Percentiles rank a stretch among this genome's conserved stretches.
Conservation (phyloP, 208 protist species). For the Leishmania tropica region DNA sequence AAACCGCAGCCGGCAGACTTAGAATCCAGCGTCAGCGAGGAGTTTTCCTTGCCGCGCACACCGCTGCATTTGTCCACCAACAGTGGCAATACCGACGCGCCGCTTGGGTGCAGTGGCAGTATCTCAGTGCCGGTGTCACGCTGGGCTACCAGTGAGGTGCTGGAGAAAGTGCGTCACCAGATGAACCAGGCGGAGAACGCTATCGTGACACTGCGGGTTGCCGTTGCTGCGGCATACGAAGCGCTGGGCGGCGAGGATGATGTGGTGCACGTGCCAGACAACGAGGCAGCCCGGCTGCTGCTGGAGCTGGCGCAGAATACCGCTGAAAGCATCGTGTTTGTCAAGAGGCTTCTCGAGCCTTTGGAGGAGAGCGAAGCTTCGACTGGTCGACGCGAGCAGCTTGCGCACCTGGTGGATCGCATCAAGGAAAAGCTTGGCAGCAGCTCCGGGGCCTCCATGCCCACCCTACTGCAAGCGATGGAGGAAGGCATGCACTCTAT, state of each 20-base stretch:
- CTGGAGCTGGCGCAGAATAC: slow-evolving; percentile 24
- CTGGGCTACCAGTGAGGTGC: slow-evolving; percentile 4
- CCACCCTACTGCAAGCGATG: neutral
- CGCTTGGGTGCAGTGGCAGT: neutral
- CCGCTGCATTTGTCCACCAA: neutral
- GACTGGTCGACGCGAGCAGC: slow-evolving; percentile 9
- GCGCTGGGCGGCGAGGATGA: slow-evolving; percentile 40
- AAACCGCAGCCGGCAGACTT: neutral
- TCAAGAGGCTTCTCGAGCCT: slow-evolving; percentile 22
- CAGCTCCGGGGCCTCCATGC: neutral
- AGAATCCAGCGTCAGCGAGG: neutral
- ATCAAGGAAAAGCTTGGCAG: slow-evolving; percentile 12
- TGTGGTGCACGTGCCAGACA: slow-evolving; percentile 13
- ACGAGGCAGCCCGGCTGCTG: slow-evolving; percentile 13
- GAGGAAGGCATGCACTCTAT: neutral
- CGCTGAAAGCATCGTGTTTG: slow-evolving; percentile 6
- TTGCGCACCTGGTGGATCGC: slow-evolving; percentile 9
- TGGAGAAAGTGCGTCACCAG: slow-evolving; percentile 31
- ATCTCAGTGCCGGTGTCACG: neutral
- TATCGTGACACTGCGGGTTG: slow-evolving; percentile 35
- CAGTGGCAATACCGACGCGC: neutral
- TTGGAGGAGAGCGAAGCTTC: neutral
- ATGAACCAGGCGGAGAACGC: slow-evolving; percentile 30
- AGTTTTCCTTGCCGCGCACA: slow-evolving; percentile 6
- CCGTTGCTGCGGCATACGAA: slow-evolving; percentile 33